phyloP scores from a whole-genome alignment of 2,329 filamentous ascomycete genomes.

The Scedosporium aurantiacum region DNA sequence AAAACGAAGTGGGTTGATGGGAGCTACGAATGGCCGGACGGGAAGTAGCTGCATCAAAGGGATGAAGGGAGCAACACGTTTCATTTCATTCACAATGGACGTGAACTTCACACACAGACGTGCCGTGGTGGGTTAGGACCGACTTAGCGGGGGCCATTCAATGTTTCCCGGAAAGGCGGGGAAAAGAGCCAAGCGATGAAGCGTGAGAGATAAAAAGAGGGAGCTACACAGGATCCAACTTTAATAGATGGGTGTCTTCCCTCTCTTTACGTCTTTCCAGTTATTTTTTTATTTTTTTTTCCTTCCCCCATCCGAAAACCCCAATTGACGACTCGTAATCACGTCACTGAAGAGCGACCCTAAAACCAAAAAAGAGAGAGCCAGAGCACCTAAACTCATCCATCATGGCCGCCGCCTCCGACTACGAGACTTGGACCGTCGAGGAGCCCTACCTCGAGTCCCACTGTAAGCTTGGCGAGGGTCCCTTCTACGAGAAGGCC shows the following conservation, averaged over 20 bases:
- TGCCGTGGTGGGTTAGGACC: not conserved
- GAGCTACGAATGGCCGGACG: not conserved
- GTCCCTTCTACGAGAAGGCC: slow-evolving; percentile 58
- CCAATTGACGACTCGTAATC: not conserved
- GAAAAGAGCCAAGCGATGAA: not conserved
- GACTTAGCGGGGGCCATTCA: not conserved
- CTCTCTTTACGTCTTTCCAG: not conserved
- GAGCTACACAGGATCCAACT: not conserved
- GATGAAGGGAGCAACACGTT: not conserved
- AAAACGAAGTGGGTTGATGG: not conserved
- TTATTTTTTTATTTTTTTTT: not conserved
- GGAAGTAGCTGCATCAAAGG: not conserved
- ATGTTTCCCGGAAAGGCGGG: not conserved
- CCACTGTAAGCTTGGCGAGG: slow-evolving; percentile 60
- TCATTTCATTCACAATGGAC: not conserved
- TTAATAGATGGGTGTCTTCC: not conserved
- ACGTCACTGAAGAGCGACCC: too few species aligned
- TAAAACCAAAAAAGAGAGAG: not conserved
- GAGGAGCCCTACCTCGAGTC: slow-evolving; percentile 45
- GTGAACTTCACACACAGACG: not conserved
- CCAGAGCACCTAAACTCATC: not conserved
- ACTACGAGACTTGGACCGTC: slow-evolving; percentile 38
- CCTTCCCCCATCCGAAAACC: not conserved
- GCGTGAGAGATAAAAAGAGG: not conserved
- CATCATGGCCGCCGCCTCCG: slow-evolving; percentile 10